Evolutionary conservation across 495 filamentous ascomycete genomes (phyloP).

Genomic region (Hypoxylon intermedium): DNA sequence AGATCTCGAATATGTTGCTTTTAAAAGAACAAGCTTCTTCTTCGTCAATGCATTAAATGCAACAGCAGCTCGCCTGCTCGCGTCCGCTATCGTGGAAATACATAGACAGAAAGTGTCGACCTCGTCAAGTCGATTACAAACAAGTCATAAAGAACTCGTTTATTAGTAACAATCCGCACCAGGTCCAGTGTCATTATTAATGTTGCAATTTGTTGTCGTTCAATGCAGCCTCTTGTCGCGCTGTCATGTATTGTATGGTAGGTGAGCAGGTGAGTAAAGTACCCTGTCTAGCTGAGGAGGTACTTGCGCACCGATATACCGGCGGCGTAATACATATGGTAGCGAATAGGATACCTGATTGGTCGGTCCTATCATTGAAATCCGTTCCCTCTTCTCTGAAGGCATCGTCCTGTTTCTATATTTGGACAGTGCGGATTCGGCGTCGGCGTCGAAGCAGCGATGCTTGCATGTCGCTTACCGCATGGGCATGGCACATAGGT

Average conservation of each 20-base stretch:
- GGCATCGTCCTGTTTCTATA: too few species aligned
- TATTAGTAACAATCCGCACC: too few species aligned
- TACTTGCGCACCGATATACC: constrained; percentile 1
- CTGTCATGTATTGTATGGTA: too few species aligned
- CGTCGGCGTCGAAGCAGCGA: neutral
- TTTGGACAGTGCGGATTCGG: neutral
- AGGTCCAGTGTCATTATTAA: too few species aligned
- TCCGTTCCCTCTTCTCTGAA: neutral
- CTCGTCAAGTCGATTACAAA: neutral
- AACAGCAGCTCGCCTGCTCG: too few species aligned
- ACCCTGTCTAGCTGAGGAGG: constrained; percentile 1
- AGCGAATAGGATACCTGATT: constrained; percentile 14
- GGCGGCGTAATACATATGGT: constrained; percentile 16
- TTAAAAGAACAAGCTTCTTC: neutral
- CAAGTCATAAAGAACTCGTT: too few species aligned
- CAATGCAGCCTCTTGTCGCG: neutral
- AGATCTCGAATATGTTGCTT: constrained; percentile 3
- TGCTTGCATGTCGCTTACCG: constrained; percentile 30
- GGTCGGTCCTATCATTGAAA: constrained; percentile 1
- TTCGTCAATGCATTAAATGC: too few species aligned
- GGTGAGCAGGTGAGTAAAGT: constrained; percentile 7
- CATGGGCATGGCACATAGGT: neutral
- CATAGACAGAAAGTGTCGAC: too few species aligned
- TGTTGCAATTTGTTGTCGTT: neutral
- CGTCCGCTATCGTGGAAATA: too few species aligned